These are phyloP conservation scores for Moniliophthora roreri DNA, from an alignment of 1,284 basidiomycete genomes.

Conservation along the genomic window DNA sequence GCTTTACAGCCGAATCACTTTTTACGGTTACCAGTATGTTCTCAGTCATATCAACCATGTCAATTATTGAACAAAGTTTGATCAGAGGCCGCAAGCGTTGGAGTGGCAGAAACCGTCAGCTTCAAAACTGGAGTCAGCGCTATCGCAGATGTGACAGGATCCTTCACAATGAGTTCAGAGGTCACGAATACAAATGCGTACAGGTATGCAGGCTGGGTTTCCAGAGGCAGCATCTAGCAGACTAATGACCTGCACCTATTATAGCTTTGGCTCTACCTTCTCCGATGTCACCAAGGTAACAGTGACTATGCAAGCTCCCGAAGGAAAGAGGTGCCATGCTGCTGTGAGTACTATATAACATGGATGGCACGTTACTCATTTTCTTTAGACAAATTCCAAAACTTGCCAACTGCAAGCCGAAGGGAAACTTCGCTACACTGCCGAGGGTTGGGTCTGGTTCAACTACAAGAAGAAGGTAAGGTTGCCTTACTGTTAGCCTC, in stretches of 20 bases:
- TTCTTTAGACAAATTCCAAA: background rate
- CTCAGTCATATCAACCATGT: background rate
- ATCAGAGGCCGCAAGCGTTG: conserved; percentile 1
- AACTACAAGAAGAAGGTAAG: background rate
- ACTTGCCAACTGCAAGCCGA: background rate
- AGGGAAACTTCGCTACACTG: background rate
- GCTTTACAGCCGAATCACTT: background rate
- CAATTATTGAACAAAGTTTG: background rate
- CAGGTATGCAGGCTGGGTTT: background rate
- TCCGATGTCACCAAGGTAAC: no score
- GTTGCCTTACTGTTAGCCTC: background rate
- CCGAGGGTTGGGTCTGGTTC: background rate
- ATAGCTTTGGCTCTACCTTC: background rate
- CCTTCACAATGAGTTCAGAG: no score
- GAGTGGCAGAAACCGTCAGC: no score
- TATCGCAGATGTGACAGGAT: no score
- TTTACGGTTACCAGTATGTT: background rate
- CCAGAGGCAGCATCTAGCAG: background rate
- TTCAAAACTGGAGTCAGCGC: no score
- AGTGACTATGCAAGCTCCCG: no score
- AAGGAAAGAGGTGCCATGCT: no score
- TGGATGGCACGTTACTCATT: background rate
- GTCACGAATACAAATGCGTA: no score
- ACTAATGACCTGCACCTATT: no score
- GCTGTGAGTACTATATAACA: no score